Base-by-base conservation (phyloP, 139 green algal genomes). In the Trebouxia sp. region DNA sequence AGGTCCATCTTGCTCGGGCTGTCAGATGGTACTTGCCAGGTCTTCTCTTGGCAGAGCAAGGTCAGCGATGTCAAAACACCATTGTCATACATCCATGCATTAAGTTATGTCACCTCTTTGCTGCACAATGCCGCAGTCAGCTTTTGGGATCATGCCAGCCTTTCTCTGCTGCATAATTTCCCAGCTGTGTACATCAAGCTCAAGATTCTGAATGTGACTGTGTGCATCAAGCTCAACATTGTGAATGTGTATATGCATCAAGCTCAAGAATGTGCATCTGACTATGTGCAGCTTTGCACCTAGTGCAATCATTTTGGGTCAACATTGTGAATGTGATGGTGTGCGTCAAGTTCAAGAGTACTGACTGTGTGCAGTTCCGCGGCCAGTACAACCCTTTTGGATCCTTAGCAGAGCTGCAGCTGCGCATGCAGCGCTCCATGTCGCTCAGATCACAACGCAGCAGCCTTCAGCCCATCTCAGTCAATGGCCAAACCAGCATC, bases 21-120 rank as follows among this genome's bases (percentile, higher is more conserved):
- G 35, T 78, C 79, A 5, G 90, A 94, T 47, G 92, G 91, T 26
- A 83, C 82, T 39, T 78, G 91, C 74, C 88, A 86, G 35, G 82
- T 88, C 17, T 87, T 86, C 48, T 90, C 84, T 6, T 96, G 92
- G 92, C 72, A 83, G 10, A 89, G 87, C 56, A 89, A 95, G 87
- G 92, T 94, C 65, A 65, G 35, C 8, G 48, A 22, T 39, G 50
- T 58, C n/a, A n/a, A n/a, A n/a, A n/a, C n/a, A n/a, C n/a, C n/a
- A n/a, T n/a, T n/a, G n/a, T n/a, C n/a, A n/a, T n/a, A n/a, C n/a
- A n/a, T n/a, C n/a, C n/a, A n/a, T n/a, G n/a, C n/a, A n/a, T n/a
- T n/a, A n/a, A n/a, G n/a, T n/a, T n/a, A n/a, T n/a, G n/a, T n/a
- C n/a, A n/a, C n/a, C n/a, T n/a, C n/a, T n/a, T n/a, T n/a, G n/a